Conservation (phyloP, 2,329 filamentous ascomycete genomes). For the Cladobotryum mycophilum region DNA sequence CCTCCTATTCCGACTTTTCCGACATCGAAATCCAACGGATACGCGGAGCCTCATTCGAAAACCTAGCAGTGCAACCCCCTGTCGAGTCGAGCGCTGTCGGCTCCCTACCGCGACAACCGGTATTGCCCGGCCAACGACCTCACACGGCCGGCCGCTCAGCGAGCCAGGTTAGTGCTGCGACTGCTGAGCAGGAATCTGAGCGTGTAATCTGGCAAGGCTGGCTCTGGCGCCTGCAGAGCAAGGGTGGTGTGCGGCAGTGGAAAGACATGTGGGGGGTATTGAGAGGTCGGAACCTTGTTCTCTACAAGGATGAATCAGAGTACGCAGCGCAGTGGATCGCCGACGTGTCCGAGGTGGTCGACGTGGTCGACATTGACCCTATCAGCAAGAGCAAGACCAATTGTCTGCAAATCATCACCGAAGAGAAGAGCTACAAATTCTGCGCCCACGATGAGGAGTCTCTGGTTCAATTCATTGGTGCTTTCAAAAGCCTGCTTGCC, state of each 20-base stretch:
- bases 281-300: conserved; percentile 72
- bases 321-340: conserved; percentile 82
- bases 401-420: conserved; percentile 89
- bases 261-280: conserved; percentile 92
- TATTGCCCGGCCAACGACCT: conserved; percentile 7
- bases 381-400: conserved; percentile 76
- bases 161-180: conserved; percentile 55
- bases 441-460: conserved; percentile 75
- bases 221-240: conserved; percentile 76
- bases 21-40: conserved; percentile 53
- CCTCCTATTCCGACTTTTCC: conserved; percentile 82
- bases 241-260: conserved; percentile 82
- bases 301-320: conserved; percentile 91
- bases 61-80: conserved; percentile 36
- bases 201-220: conserved; percentile 92
- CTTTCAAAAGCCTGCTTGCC: conserved; percentile 78
- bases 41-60: conserved; percentile 48
- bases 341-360: conserved; percentile 70
- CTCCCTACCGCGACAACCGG: conserved; percentile 1
- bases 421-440: conserved; percentile 78
- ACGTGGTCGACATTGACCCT: conserved; percentile 88
- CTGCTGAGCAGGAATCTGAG: conserved; percentile 61
- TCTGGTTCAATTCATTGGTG: conserved; percentile 77
- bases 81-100: conserved; percentile 6
- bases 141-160: conserved; percentile 36